Evolutionary conservation across 2,329 filamentous ascomycete genomes (phyloP), one percentile per base, ranked within the genome.

Genomic region (Pseudogymnoascus sp.): DNA sequence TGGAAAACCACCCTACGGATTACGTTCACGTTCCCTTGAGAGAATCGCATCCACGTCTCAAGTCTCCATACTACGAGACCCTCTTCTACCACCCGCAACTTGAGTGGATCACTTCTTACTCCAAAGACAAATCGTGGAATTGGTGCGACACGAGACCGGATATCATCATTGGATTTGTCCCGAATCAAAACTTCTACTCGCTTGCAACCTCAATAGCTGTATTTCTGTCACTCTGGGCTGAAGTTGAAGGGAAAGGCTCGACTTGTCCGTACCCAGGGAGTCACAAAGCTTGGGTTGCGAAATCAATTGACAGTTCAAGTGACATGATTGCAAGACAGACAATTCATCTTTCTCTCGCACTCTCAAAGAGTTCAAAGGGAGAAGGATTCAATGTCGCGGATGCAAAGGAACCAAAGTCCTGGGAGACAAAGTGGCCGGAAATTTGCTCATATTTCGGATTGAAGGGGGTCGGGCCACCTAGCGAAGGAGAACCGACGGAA

Each of bases 381-480:
- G 70, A 76, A 62, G 72, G 70, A 5, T 80, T 75, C 69, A 80
- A 80, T 61, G 74, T 76, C 2, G 78, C 76, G 8, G 77, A 78
- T 31, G 74, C 71, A 62, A 71, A 74, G 36, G 66, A 71, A 34
- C 69, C 74, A 2, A 67, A 66, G 5, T 73, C 71, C 2, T 79
- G 78, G 78, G 75, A 73, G 28, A 69, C 69, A 5, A 78, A 79
- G 68, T 79, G 78, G 78, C 77, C 78, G 4, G 67, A 77, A 4
- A 74, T 79, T 37, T 78, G 76, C 66, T 72, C 75, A 2, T 79
- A 78, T 66, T 80, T 80, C 70, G 75, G 77, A 5, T 69, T 80
- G 44, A 76, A 76, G 67, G 77, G 78, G 1, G 74, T 73, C 4
- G 66, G 66, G 1, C 73, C 74, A 8, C 21, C 50, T 40, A n/a